Conservation (phyloP, 768 basidiomycete species). For the Cystobasidium onofrii region DNA sequence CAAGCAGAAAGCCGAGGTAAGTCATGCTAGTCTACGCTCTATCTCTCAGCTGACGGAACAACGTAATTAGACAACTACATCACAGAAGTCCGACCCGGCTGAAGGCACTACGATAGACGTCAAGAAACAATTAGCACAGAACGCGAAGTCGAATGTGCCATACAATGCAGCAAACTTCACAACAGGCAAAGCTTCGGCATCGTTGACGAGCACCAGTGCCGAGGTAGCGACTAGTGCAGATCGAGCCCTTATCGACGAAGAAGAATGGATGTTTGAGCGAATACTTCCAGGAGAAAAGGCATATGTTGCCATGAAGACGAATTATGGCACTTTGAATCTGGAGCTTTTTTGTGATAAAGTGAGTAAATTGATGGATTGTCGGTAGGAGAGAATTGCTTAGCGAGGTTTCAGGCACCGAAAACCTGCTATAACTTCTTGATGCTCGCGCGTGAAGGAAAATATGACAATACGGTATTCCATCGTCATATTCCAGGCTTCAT, state of each 20-base stretch:
- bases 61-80: background rate
- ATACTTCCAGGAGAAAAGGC: slow-evolving; percentile 86
- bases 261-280: slow-evolving; percentile 96
- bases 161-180: slow-evolving; percentile 51
- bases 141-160: slow-evolving; percentile 49
- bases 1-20: slow-evolving; percentile 23
- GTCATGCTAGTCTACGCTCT: no score
- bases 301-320: slow-evolving; percentile 92
- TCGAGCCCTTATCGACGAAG: slow-evolving; percentile 93
- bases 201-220: slow-evolving; percentile 83
- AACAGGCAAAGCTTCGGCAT: slow-evolving; percentile 79
- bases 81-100: background rate
- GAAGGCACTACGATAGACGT: slow-evolving; percentile 30
- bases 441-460: slow-evolving; percentile 82
- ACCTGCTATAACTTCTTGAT: slow-evolving; percentile 98
- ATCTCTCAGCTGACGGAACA: no score
- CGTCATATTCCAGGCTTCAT: slow-evolving; percentile 47
- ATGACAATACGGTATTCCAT: slow-evolving; percentile 82
- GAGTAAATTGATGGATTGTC: slow-evolving; percentile 11
- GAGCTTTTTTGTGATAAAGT: slow-evolving; percentile 86
- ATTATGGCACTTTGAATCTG: slow-evolving; percentile 67
- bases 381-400: background rate
- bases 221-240: slow-evolving; percentile 65
- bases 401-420: slow-evolving; percentile 67
- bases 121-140: slow-evolving; percentile 20